Evolutionary conservation across 2,329 filamentous ascomycete genomes (phyloP).

Genomic region (Pseudogymnoascus sp.): DNA sequence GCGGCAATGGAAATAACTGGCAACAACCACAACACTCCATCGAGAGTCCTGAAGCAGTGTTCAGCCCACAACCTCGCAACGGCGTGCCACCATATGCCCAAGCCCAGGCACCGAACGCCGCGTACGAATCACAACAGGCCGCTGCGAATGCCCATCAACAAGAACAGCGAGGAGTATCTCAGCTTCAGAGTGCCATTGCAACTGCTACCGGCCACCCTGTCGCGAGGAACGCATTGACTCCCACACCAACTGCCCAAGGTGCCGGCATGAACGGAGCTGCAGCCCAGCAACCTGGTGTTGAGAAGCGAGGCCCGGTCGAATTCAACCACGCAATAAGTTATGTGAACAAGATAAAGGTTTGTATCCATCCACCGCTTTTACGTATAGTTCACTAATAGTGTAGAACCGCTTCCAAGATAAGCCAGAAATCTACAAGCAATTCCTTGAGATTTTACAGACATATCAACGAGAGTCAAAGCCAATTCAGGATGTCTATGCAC

Average conservation of each 20-base stretch:
- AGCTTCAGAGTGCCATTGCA: constrained; percentile 53
- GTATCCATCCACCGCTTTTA: constrained; percentile 20
- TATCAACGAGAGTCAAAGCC: constrained; percentile 97
- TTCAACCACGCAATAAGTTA: constrained; percentile 99
- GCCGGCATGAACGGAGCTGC: constrained; percentile 53
- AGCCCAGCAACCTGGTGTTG: constrained; percentile 53
- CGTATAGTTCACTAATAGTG: constrained; percentile 11
- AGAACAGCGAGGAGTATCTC: constrained; percentile 56
- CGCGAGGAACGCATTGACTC: constrained; percentile 48
- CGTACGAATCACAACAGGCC: constrained; percentile 36
- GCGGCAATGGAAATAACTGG: constrained; percentile 39
- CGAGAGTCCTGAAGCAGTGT: constrained; percentile 54
- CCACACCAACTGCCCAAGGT: constrained; percentile 47
- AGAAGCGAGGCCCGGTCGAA: constrained; percentile 89
- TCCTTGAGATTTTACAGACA: constrained; percentile 93
- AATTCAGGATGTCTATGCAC: constrained; percentile 95
- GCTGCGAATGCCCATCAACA: constrained; percentile 44
- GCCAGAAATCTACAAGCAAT: constrained; percentile 98
- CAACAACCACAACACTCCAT: constrained; percentile 47
- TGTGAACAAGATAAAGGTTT: constrained; percentile 98
- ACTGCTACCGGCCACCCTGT: constrained; percentile 33
- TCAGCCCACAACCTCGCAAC: constrained; percentile 48
- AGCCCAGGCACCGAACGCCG: constrained; percentile 30
- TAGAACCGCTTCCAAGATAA: constrained; percentile 95
- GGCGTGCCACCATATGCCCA: constrained; percentile 38